Percentiles rank a stretch among this genome's conserved stretches.
phyloP scores from a whole-genome alignment of 176 grass and related monocot genomes.

The Carex parvula region DNA sequence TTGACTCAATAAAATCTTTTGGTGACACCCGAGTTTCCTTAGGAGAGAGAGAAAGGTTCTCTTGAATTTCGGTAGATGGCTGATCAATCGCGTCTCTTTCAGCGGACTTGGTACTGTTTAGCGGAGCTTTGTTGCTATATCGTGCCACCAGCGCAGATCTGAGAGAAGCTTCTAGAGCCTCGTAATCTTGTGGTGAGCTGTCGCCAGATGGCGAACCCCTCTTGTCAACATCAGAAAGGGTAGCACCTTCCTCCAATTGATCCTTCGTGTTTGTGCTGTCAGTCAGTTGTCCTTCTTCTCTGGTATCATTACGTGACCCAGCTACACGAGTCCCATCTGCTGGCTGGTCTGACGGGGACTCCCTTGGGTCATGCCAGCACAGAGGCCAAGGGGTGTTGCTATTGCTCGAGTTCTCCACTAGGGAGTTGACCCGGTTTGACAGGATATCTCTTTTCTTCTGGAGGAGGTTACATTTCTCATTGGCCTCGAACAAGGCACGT shows the following conservation, averaged over 20 bases:
- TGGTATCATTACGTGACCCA: conserved; percentile 39
- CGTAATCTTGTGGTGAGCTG: conserved; percentile 60
- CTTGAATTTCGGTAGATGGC: conserved; percentile 25
- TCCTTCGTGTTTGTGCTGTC: conserved; percentile 33
- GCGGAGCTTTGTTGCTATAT: conserved; percentile 50
- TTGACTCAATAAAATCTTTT: background rate
- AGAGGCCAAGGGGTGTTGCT: conserved; percentile 22
- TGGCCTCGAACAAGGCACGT: conserved; percentile 77
- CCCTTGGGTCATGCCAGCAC: conserved; percentile 37
- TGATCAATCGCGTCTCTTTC: conserved; percentile 39
- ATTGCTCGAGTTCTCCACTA: conserved; percentile 33
- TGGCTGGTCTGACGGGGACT: conserved; percentile 30
- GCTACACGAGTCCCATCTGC: conserved; percentile 36
- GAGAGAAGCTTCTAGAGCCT: conserved; percentile 87
- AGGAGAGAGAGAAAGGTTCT: conserved; percentile 22
- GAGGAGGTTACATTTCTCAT: conserved; percentile 75
- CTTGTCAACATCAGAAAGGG: conserved; percentile 6
- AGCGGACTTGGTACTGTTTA: conserved; percentile 35
- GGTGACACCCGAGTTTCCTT: conserved; percentile 26
- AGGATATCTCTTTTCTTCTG: conserved; percentile 65
- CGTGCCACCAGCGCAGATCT: conserved; percentile 80
- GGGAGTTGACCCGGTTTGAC: conserved; percentile 60
- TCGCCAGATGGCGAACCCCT: conserved; percentile 37
- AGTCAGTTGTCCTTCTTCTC: conserved; percentile 43
- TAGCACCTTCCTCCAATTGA: conserved; percentile 23